Percentiles rank a stretch among this genome's conserved stretches.
Conservation (phyloP, 2,329 filamentous ascomycete species). For the Alternaria atra region DNA sequence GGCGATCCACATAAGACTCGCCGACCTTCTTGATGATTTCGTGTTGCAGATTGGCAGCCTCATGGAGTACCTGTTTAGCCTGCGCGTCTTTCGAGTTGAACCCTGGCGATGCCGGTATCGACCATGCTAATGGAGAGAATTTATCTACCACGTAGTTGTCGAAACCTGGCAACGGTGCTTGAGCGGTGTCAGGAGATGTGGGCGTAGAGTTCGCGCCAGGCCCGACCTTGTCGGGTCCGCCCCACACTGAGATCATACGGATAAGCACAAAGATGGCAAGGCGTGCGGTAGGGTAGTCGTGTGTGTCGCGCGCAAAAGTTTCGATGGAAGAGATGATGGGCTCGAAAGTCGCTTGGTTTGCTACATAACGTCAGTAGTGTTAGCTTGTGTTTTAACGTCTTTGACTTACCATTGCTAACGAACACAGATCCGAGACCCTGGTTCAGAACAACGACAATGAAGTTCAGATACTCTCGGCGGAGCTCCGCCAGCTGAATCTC, state of each 20-base stretch:
- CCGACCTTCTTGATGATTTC: conserved; percentile 91
- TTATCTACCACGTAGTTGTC: conserved; percentile 88
- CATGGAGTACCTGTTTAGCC: conserved; percentile 84
- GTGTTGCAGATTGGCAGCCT: conserved; percentile 88
- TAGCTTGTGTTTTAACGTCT: background rate
- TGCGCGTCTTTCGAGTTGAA: conserved; percentile 91
- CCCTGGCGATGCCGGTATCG: conserved; percentile 77
- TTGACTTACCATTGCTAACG: conserved; percentile 74
- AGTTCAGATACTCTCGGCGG: conserved; percentile 92
- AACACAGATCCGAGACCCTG: conserved; percentile 90
- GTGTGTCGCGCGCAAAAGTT: conserved; percentile 79
- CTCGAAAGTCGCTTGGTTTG: conserved; percentile 91
- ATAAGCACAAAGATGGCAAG: conserved; percentile 84
- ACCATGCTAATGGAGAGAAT: conserved; percentile 92
- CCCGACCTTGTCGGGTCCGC: conserved; percentile 74
- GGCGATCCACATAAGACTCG: conserved; percentile 75
- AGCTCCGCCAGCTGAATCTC: conserved; percentile 94
- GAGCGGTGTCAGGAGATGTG: conserved; percentile 60
- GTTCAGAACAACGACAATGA: conserved; percentile 87
- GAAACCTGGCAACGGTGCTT: conserved; percentile 78
- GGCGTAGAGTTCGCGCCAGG: conserved; percentile 41
- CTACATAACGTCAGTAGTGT: conserved; percentile 40
- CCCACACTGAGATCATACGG: conserved; percentile 88
- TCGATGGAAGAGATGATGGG: conserved; percentile 86
- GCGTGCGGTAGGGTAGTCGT: conserved; percentile 71